Evolutionary conservation across 2,329 filamentous ascomycete species (phyloP).

Genomic region (Fusarium nurragi): DNA sequence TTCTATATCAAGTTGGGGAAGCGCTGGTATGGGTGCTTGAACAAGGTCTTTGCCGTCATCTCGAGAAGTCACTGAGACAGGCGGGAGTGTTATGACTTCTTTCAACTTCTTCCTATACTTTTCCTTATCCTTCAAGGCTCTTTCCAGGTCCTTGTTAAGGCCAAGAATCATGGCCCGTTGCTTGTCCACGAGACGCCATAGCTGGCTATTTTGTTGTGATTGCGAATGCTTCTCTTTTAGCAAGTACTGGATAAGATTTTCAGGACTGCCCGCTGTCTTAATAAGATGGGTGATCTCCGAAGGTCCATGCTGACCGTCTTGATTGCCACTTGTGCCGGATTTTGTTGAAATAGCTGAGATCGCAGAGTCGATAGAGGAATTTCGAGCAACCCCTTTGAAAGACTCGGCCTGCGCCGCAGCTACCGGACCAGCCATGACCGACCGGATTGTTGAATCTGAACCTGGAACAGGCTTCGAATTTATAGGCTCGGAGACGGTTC

Average conservation of each 20-base stretch:
- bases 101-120: conserved; percentile 91
- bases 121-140: conserved; percentile 92
- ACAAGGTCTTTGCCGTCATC: conserved; percentile 16
- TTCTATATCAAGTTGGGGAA: conserved; percentile 41
- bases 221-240: conserved; percentile 92
- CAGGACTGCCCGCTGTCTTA: conserved; percentile 84
- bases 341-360: conserved; percentile 78
- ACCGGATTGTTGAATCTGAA: conserved; percentile 50
- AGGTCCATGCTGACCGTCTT: conserved; percentile 67
- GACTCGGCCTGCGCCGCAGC: conserved; percentile 53
- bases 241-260: conserved; percentile 87
- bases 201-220: conserved; percentile 86
- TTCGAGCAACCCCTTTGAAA: conserved; percentile 66
- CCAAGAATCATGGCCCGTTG: conserved; percentile 93
- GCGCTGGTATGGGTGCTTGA: conserved; percentile 16
- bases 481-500: conserved; percentile 57
- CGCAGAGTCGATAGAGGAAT: conserved; percentile 92
- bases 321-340: conserved; percentile 63
- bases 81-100: conserved; percentile 66
- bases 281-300: conserved; percentile 83
- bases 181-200: conserved; percentile 97
- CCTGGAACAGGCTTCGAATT: conserved; percentile 56
- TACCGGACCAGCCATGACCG: conserved; percentile 60
- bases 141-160: conserved; percentile 92
- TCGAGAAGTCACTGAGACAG: conserved; percentile 45